Evolutionary conservation across 495 filamentous ascomycete genomes (phyloP).

Genomic region (Penicillium diatomitis): DNA sequence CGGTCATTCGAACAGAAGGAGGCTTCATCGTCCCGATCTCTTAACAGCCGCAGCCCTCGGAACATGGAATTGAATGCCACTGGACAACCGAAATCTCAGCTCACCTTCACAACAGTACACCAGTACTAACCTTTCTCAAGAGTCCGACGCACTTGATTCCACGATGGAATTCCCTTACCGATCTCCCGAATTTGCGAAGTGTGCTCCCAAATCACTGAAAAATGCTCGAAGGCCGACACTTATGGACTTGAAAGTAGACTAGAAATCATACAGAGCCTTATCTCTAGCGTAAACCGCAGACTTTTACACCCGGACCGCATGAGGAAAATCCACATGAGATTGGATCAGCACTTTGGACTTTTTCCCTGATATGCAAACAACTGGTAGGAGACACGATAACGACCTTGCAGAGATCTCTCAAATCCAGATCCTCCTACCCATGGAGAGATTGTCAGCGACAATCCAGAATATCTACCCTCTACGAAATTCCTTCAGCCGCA

Average conservation of each 20-base stretch:
- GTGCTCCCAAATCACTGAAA: too few species aligned
- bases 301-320: background rate
- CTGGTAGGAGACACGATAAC: slow-evolving; percentile 11
- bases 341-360: background rate
- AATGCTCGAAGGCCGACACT: slow-evolving; percentile 3
- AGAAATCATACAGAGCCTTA: slow-evolving; percentile 6
- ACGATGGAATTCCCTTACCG: slow-evolving; percentile 4
- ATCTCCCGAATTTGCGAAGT: background rate
- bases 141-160: slow-evolving; percentile 5
- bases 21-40: too few species aligned
- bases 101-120: too few species aligned
- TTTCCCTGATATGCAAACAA: slow-evolving; percentile 8
- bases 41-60: too few species aligned
- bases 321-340: background rate
- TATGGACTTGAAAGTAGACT: slow-evolving; percentile 7
- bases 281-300: slow-evolving; percentile 1
- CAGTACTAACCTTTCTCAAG: slow-evolving; percentile 5
- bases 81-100: too few species aligned
- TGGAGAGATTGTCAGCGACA: slow-evolving; percentile 4
- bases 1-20: too few species aligned
- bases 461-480: slow-evolving; percentile 9
- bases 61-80: too few species aligned
- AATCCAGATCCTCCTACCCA: slow-evolving; percentile 9
- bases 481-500: slow-evolving; percentile 7
- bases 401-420: slow-evolving; percentile 9